Percentiles rank a stretch among this genome's conserved stretches.
These are phyloP conservation scores for Pinus albicaulis DNA, from an alignment of 75 land plant species.

Conservation along the genomic window DNA sequence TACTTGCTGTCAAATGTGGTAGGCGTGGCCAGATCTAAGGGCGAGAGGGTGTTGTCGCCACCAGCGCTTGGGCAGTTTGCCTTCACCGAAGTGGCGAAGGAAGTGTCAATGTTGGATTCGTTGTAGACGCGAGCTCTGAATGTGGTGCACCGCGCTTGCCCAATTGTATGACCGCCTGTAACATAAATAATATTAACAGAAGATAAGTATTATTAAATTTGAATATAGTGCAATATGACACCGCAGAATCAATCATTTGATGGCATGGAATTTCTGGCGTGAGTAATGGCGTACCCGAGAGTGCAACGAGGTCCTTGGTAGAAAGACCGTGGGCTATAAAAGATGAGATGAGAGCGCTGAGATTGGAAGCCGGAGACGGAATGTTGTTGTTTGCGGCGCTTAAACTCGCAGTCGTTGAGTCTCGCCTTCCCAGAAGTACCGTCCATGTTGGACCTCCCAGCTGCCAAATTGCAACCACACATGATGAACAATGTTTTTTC, in stretches of 20 bases:
- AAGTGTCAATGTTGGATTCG: constrained; percentile 5
- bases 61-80: background rate
- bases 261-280: no score
- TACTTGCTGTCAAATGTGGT: constrained; percentile 10
- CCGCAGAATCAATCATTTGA: no score
- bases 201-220: no score
- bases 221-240: no score
- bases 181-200: no score
- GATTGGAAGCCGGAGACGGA: constrained; percentile 10
- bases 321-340: constrained; percentile 19
- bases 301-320: constrained; percentile 22
- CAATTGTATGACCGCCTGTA: constrained; percentile 24
- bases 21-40: background rate
- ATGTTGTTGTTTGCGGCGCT: constrained; percentile 14
- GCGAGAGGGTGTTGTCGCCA: constrained; percentile 4
- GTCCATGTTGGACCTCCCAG: constrained; percentile 18
- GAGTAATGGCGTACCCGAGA: constrained; percentile 13
- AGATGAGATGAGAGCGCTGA: constrained; percentile 1
- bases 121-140: constrained; percentile 15
- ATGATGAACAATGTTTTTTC: no score
- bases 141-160: constrained; percentile 14
- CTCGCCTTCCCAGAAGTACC: constrained; percentile 29
- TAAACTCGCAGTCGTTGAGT: constrained; percentile 16
- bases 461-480: background rate
- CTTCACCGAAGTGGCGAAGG: background rate